A percentile compares a stretch with the other conserved stretches of the same genome.
phyloP scores from a whole-genome alignment of 148 eudicot species.

The Spergularia marina region DNA sequence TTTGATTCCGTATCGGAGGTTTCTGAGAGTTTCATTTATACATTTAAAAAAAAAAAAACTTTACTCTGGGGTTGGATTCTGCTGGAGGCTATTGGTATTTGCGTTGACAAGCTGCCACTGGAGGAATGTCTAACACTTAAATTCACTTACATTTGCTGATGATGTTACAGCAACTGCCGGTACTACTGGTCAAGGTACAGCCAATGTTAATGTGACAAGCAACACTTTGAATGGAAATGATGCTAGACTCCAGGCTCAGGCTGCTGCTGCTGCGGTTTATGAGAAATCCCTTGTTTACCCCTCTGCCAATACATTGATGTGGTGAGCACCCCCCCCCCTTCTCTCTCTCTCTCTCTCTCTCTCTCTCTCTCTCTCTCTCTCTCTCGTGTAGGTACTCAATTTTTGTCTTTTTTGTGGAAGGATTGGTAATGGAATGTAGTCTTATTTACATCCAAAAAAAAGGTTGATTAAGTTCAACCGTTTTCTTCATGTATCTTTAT shows the following conservation, averaged over 20 bases:
- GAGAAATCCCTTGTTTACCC: slow-evolving; percentile 92
- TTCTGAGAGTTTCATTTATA: background rate
- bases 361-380: slow-evolving; percentile 6
- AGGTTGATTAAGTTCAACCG: background rate
- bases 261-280: slow-evolving; percentile 87
- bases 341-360: background rate
- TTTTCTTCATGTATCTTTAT: too few species aligned
- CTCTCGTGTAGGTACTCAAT: background rate
- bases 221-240: slow-evolving; percentile 50
- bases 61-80: background rate
- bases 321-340: slow-evolving; percentile 38
- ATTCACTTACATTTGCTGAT: slow-evolving; percentile 1
- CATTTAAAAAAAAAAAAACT: background rate
- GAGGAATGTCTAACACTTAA: background rate
- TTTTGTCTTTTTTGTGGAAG: too few species aligned
- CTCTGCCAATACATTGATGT: slow-evolving; percentile 50
- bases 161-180: slow-evolving; percentile 34
- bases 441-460: too few species aligned
- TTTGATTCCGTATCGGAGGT: background rate
- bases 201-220: slow-evolving; percentile 36
- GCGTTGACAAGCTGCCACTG: background rate
- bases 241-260: slow-evolving; percentile 82
- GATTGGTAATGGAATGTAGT: too few species aligned
- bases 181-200: slow-evolving; percentile 49
- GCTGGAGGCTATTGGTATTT: background rate